Conservation (phyloP, 192 early-diverging fungal genomes). For the Dissophora globulifera region DNA sequence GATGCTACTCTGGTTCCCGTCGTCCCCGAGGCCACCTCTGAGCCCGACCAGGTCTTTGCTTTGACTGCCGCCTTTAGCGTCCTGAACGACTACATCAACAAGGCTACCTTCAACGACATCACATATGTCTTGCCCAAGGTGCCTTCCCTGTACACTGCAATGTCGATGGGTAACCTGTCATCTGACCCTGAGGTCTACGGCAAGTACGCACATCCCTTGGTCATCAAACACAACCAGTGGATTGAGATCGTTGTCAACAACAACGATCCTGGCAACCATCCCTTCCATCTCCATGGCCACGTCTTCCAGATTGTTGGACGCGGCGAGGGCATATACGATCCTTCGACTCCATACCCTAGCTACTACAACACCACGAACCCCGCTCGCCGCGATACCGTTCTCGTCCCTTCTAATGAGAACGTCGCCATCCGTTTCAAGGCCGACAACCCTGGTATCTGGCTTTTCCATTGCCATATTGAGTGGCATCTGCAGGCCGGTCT, state of each 20-base stretch:
- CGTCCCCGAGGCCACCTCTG: constrained; percentile 49
- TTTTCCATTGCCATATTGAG: constrained; percentile 91
- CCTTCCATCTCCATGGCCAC: constrained; percentile 90
- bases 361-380: constrained; percentile 66
- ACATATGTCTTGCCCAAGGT: constrained; percentile 72
- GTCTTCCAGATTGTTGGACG: constrained; percentile 81
- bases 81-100: constrained; percentile 78
- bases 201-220: constrained; percentile 66
- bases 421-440: constrained; percentile 79
- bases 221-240: constrained; percentile 71
- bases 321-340: constrained; percentile 65
- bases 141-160: constrained; percentile 73
- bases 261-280: constrained; percentile 75
- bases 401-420: constrained; percentile 72
- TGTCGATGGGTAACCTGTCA: constrained; percentile 64
- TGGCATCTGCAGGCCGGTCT: constrained; percentile 82
- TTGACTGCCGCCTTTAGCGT: constrained; percentile 74
- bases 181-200: constrained; percentile 69
- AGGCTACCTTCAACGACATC: constrained; percentile 84
- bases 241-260: constrained; percentile 83
- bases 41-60: constrained; percentile 58
- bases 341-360: constrained; percentile 35
- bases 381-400: constrained; percentile 79
- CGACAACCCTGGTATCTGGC: constrained; percentile 85
- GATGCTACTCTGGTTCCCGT: constrained; percentile 68